A percentile compares a stretch with the other conserved stretches of the same genome.
phyloP scores from a whole-genome alignment of 306 rosid species.

The Calophaca sinica region DNA sequence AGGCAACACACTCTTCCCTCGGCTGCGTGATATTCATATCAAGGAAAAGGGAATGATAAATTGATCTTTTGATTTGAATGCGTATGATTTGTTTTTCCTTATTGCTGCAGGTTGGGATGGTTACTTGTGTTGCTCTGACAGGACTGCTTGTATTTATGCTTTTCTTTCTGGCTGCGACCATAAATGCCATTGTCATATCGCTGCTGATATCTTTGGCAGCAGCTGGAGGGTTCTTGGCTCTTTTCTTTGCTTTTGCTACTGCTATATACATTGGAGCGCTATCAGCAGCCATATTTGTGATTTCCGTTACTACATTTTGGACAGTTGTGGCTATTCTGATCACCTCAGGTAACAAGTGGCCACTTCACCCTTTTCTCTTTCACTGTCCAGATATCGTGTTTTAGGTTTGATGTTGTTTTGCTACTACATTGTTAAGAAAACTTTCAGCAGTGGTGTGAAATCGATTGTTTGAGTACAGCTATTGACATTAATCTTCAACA shows the following conservation, averaged over 20 bases:
- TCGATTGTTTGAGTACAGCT: constrained; percentile 25
- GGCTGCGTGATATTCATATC: background rate
- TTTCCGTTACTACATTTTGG: constrained; percentile 67
- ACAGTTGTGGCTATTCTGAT: constrained; percentile 69
- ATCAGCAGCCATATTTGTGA: constrained; percentile 70
- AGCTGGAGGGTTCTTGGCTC: constrained; percentile 94
- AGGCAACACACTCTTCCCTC: background rate
- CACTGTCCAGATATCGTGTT: background rate
- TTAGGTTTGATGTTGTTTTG: constrained; percentile 37
- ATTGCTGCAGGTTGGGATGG: constrained; percentile 76
- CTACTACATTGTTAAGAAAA: constrained; percentile 5
- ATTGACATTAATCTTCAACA: constrained; percentile 26
- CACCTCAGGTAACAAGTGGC: constrained; percentile 64
- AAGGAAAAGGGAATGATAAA: constrained; percentile 22
- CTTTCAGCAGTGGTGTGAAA: constrained; percentile 21
- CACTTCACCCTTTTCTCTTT: constrained; percentile 37
- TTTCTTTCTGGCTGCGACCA: constrained; percentile 85
- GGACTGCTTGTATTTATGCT: constrained; percentile 84
- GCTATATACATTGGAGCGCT: constrained; percentile 86
- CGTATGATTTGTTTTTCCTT: constrained; percentile 15
- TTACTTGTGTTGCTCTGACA: constrained; percentile 68
- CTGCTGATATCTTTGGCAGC: constrained; percentile 83
- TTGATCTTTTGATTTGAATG: constrained; percentile 6
- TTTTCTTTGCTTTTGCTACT: constrained; percentile 74
- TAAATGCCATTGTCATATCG: constrained; percentile 75